Base-by-base conservation (phyloP, 495 filamentous ascomycete genomes). In the Acidomyces sp. region DNA sequence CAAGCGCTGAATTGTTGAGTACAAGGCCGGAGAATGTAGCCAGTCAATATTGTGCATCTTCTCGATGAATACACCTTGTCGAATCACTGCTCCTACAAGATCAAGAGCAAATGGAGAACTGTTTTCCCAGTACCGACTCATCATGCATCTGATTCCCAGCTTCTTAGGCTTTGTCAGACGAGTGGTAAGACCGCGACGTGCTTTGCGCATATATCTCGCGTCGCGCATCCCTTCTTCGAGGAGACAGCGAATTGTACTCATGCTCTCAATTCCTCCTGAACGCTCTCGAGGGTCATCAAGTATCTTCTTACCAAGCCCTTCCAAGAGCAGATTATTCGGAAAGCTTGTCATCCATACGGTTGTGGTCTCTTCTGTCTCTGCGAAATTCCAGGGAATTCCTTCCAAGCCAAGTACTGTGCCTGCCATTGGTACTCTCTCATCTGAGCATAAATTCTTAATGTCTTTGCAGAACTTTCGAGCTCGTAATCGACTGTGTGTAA, bases 1-100 rank as follows among this genome's bases (percentile, higher is more conserved):
- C 0, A 84, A 64, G 0, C 82, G 72, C 1, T 41, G 25, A 71
- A 87, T 83, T 2, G 82, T 92, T 3, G 70, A 62, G 0, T 44
- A 50, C 3, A 77, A 62, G 11, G 76, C 64, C 1, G 82, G 74
- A 20, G 73, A 77, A 57, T 79, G 80, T 12, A 86, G 64, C 81
- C 82, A 82, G 62, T 82, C 75, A 37, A 84, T 72, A 27, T 74
- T 65, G 54, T 74, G 66, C 81, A 93, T 90, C 61, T 92, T 92
- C 27, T 82, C 72, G 22, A 86, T 62, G 50, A 93, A 93, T 17
- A 71, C 67, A 1, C 78, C 73, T 53, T 93, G 86, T 1, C 85
- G 73, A 49, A 88, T 71, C 16, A 92, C 82, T 2, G 84, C 85
- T 15, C 78, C 77, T 18, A 76, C 62, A 4, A 93, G 75, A 51